phyloP scores from a whole-genome alignment of 1,139 yeast genomes.

The Saccharomyces pastorianus region DNA sequence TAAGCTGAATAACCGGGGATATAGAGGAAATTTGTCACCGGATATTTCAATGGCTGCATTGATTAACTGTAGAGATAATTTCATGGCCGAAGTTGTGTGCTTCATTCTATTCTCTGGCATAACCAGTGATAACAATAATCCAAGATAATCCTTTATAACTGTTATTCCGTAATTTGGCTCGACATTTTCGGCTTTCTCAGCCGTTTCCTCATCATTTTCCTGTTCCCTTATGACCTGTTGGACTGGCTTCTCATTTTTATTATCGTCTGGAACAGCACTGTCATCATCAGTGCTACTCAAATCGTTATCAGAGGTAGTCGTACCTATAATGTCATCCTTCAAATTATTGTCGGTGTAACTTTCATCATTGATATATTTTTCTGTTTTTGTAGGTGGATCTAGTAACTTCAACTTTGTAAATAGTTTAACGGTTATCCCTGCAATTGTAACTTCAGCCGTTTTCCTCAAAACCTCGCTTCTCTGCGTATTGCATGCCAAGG shows the following conservation, averaged over 20 bases:
- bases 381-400: conserved; percentile 37
- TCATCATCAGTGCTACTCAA: background rate
- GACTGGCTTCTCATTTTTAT: background rate
- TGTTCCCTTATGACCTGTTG: background rate
- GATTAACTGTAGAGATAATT: conserved; percentile 68
- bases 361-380: conserved; percentile 27
- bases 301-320: conserved; percentile 1
- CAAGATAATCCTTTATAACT: conserved; percentile 38
- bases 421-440: conserved; percentile 55
- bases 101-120: conserved; percentile 76
- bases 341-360: conserved; percentile 28
- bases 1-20: conserved; percentile 55
- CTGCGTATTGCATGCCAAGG: conserved; percentile 87
- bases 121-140: conserved; percentile 68
- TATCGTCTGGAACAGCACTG: background rate
- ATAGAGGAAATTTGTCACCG: conserved; percentile 56
- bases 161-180: conserved; percentile 30
- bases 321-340: conserved; percentile 28
- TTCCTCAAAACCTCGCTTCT: conserved; percentile 81
- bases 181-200: background rate
- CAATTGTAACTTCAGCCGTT: conserved; percentile 81
- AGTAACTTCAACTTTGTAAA: conserved; percentile 53
- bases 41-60: conserved; percentile 75
- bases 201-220: background rate
- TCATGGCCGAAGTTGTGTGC: conserved; percentile 79